These are phyloP conservation scores for Pythium oligandrum DNA, from an alignment of 352 stramenopile species.

Conservation along the genomic window DNA sequence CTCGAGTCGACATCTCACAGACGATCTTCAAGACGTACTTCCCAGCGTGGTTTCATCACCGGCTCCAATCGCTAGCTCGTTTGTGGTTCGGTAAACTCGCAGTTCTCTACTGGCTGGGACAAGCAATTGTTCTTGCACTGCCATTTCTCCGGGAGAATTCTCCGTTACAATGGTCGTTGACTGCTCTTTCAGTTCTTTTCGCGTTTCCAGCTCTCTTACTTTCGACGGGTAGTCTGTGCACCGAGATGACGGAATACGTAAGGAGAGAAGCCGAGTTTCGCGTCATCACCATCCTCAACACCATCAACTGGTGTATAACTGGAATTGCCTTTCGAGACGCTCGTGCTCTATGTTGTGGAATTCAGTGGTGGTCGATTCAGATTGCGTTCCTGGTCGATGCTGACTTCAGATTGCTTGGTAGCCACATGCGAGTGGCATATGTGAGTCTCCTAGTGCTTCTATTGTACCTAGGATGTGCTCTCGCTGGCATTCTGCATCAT, in stretches of 20 bases:
- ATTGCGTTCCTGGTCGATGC: constrained; percentile 21
- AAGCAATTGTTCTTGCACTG: constrained; percentile 3
- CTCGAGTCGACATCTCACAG: constrained; percentile 7
- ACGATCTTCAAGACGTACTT: constrained; percentile 6
- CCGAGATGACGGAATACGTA: constrained; percentile 7
- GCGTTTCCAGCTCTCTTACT: constrained; percentile 16
- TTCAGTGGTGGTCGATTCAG: constrained; percentile 22
- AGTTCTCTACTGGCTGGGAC: constrained; percentile 12
- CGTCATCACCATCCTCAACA: constrained; percentile 19
- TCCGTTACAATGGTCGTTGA: neutral
- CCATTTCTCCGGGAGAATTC: constrained; percentile 7
- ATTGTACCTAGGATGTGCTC: no score
- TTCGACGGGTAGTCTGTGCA: constrained; percentile 14
- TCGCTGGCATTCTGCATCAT: no score
- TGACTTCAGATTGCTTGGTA: neutral
- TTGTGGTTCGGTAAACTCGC: neutral
- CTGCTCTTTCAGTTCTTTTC: neutral
- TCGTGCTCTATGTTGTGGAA: constrained; percentile 11
- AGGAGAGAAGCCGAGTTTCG: constrained; percentile 21
- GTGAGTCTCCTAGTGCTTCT: no score
- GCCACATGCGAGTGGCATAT: no score
- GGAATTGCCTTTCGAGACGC: constrained; percentile 15
- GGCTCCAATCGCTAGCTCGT: neutral
- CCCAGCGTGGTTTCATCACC: neutral
- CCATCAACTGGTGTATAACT: constrained; percentile 19